Evolutionary conservation across 495 filamentous ascomycete genomes (phyloP).

Genomic region (Xylaria sp.): DNA sequence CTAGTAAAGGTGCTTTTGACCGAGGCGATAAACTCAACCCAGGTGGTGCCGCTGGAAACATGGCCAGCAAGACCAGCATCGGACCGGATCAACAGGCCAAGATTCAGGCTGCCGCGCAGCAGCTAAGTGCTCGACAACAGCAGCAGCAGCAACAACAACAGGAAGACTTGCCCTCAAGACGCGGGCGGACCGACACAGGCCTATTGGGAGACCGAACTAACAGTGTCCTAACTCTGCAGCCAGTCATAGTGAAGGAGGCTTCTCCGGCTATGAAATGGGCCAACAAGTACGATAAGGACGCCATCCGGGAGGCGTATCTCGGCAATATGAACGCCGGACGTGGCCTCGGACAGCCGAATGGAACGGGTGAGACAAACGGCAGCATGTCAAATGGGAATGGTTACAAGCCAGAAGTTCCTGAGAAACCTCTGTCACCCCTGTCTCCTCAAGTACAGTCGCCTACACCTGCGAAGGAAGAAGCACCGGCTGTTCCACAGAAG

Average conservation of each 20-base stretch:
- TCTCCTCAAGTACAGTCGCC: conserved; percentile 23
- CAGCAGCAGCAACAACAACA: conserved; percentile 48
- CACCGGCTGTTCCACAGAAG: conserved; percentile 40
- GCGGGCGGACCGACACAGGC: conserved; percentile 62
- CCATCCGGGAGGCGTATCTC: conserved; percentile 81
- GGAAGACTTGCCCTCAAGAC: conserved; percentile 41
- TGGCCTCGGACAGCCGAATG: conserved; percentile 48
- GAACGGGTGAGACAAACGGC: conserved; percentile 37
- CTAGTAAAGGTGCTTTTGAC: conserved; percentile 53
- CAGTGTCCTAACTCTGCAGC: conserved; percentile 89
- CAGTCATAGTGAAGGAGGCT: conserved; percentile 83
- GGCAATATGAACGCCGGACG: conserved; percentile 72
- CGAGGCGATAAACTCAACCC: conserved; percentile 42
- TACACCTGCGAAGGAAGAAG: conserved; percentile 15
- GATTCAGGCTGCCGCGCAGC: conserved; percentile 87
- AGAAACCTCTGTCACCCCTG: conserved; percentile 38
- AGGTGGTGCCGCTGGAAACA: conserved; percentile 48
- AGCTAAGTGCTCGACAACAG: conserved; percentile 68
- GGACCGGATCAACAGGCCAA: conserved; percentile 90
- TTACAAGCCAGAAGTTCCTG: conserved; percentile 43
- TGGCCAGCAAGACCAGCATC: conserved; percentile 85
- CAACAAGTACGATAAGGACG: conserved; percentile 84
- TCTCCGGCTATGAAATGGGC: conserved; percentile 97
- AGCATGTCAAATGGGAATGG: conserved; percentile 38
- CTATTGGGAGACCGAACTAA: conserved; percentile 76